Base-by-base conservation (phyloP, 768 basidiomycete genomes). In the Boletus vinaceobasis region DNA sequence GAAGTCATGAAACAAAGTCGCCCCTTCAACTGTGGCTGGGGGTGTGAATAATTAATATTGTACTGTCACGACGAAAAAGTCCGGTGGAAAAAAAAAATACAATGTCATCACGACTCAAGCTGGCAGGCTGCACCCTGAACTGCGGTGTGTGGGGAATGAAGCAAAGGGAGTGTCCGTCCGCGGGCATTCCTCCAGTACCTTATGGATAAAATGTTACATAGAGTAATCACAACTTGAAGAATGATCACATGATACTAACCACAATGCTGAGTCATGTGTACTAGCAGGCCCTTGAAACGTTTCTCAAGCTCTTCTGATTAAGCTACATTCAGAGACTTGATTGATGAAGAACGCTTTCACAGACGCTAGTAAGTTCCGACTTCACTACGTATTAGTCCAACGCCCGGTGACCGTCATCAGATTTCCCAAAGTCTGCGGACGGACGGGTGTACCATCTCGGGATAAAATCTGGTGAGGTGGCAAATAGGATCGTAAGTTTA, bases 401-500 rank as follows among this genome's bases (percentile, higher is more conserved):
- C 19, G 13, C 36, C 21, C 31, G 59, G 47, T 53, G 47, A 57
- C 33, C 17, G 1, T 10, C 29, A 37, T 17, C 29, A 91, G 89
- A 91, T 73, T 89, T 91, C 65, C 89, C 89, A 55, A 80, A 83
- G 55, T 88, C 88, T 37, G 76, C 76, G 45, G 86, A 88, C 66
- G 79, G 78, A 47, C 84, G 87, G 50, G 88, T 90, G 43, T 91
- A 91, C 71, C 89, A 91, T 70, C 80, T 91, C 27, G 90, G 88
- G 36, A 70, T 91, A 58, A 78, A 82, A 43, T 75, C 81, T 38
- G 88, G 90, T 38, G 87, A 93, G 67, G 84, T 93, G 14, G 87
- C 90, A 39, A 90, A 90, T 69, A 81, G 87, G 52, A 86, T 92
- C 59, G 86, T 90, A 67, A 69, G 77, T 39, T 15, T 36, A 3